These are phyloP conservation scores for Malus hybrid DNA, from an alignment of 331 rosid genomes.

Conservation along the genomic window DNA sequence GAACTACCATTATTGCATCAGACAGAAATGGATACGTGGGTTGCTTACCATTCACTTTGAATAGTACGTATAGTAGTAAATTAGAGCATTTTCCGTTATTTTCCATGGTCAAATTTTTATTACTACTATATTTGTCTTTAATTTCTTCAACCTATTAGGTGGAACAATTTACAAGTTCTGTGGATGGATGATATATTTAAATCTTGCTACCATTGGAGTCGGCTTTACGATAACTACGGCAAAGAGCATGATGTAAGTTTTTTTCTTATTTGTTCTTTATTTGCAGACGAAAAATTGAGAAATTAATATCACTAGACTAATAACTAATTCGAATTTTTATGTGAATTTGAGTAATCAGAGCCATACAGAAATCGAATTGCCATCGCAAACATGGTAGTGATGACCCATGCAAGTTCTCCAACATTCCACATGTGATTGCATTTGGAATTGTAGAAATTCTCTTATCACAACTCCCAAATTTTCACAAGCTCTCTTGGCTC, in stretches of 20 bases:
- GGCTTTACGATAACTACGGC: constrained; percentile 30
- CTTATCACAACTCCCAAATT: constrained; percentile 51
- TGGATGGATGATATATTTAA: constrained; percentile 28
- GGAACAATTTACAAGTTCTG: constrained; percentile 20
- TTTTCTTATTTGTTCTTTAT: neutral
- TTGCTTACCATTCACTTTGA: no score
- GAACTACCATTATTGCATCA: no score
- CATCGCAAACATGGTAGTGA: constrained; percentile 15
- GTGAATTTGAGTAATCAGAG: constrained; percentile 15
- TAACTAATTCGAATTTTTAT: neutral
- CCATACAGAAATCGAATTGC: constrained; percentile 44
- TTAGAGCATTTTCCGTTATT: neutral
- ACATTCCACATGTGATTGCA: constrained; percentile 45
- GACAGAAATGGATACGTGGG: no score
- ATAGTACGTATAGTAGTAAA: no score
- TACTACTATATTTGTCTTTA: neutral
- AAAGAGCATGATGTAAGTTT: constrained; percentile 27
- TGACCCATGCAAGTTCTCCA: constrained; percentile 30
- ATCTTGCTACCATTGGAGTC: constrained; percentile 18
- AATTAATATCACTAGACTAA: neutral
- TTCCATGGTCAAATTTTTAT: neutral
- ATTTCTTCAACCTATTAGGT: constrained; percentile 1
- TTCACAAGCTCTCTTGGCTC: constrained; percentile 47
- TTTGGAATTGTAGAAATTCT: constrained; percentile 38
- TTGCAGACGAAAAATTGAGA: neutral